Conservation (phyloP, 2,329 filamentous ascomycete genomes). For the Diaporthe eres region DNA sequence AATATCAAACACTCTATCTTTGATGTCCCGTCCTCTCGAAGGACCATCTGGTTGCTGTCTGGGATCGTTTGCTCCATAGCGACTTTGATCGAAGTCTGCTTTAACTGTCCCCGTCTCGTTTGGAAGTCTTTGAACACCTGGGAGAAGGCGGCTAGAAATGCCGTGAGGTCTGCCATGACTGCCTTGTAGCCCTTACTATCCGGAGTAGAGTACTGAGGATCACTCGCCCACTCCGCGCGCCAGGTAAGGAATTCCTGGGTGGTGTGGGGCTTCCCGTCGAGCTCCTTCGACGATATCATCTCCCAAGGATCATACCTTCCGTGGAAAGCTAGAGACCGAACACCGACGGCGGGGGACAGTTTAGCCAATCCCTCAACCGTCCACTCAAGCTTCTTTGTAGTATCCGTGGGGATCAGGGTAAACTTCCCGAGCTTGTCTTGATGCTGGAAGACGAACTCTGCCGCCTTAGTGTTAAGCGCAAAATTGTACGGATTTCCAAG, state of each 20-base stretch:
- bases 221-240: slow-evolving; percentile 22
- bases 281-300: slow-evolving; percentile 31
- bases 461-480: slow-evolving; percentile 38
- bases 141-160: slow-evolving; percentile 41
- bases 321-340: slow-evolving; percentile 39
- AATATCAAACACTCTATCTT: slow-evolving; percentile 37
- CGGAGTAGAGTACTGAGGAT: not conserved
- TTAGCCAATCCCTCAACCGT: slow-evolving; percentile 24
- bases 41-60: slow-evolving; percentile 33
- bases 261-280: not conserved
- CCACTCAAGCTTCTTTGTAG: slow-evolving; percentile 40
- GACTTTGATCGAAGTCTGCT: slow-evolving; percentile 9
- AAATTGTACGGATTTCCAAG: slow-evolving; percentile 43
- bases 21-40: slow-evolving; percentile 11
- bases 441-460: slow-evolving; percentile 35
- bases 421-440: slow-evolving; percentile 31
- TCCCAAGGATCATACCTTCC: slow-evolving; percentile 37
- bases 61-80: not conserved
- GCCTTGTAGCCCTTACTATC: slow-evolving; percentile 36
- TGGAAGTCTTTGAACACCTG: slow-evolving; percentile 16
- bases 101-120: not conserved
- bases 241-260: slow-evolving; percentile 33
- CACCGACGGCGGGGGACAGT: slow-evolving; percentile 34
- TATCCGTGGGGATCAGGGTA: slow-evolving; percentile 40
- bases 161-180: slow-evolving; percentile 40